These are phyloP conservation scores for Rhodotorula sp. DNA, from an alignment of 1,284 basidiomycete species.

Conservation along the genomic window DNA sequence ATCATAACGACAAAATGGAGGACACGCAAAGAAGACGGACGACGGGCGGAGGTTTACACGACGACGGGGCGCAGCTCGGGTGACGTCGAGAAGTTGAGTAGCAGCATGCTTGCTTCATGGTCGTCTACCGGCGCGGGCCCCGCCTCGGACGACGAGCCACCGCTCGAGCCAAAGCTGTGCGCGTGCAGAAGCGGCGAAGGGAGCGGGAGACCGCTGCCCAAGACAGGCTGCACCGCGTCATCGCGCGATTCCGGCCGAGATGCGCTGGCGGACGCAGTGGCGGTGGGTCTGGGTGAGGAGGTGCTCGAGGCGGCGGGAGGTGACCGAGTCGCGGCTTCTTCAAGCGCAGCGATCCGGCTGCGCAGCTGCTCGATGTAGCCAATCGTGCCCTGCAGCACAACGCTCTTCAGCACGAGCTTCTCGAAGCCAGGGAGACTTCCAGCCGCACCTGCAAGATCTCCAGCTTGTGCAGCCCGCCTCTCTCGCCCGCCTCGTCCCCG, in stretches of 20 bases:
- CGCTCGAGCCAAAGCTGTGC: background rate
- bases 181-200: background rate
- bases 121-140: constrained; percentile 9
- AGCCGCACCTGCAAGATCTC: constrained; percentile 63
- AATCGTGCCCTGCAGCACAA: constrained; percentile 37
- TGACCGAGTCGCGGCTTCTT: background rate
- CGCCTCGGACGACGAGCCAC: background rate
- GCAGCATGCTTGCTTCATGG: constrained; percentile 22
- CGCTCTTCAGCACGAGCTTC: no score
- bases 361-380: constrained; percentile 33
- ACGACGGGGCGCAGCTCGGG: constrained; percentile 36
- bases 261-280: background rate
- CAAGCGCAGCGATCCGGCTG: constrained; percentile 1
- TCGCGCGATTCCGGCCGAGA: no score
- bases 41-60: background rate
- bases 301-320: background rate
- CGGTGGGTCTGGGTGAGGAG: background rate
- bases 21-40: background rate
- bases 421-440: no score
- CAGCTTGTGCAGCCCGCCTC: constrained; percentile 72
- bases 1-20: background rate
- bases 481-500: constrained; percentile 50
- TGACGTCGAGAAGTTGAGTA: constrained; percentile 28
- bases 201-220: no score
- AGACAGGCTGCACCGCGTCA: no score